Conservation (phyloP, 2,329 filamentous ascomycete genomes). For the Thermochaetoides dissita region DNA sequence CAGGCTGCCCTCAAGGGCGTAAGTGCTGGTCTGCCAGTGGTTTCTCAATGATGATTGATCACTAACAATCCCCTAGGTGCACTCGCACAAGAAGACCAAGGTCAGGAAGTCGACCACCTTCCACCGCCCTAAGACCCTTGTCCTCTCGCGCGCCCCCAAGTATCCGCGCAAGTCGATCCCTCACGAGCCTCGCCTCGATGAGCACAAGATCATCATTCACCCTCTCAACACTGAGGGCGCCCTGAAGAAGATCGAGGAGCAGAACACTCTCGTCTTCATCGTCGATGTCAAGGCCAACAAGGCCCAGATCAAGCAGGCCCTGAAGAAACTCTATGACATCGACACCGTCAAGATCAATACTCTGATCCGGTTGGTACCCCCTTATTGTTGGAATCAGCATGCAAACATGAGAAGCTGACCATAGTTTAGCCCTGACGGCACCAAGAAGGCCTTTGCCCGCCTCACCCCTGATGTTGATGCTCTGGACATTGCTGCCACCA, state of each 20-base stretch:
- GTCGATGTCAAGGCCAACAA: constrained; percentile 98
- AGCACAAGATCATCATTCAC: constrained; percentile 95
- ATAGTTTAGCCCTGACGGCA: constrained; percentile 64
- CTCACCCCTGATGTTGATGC: constrained; percentile 94
- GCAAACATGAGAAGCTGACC: no score
- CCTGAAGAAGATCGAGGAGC: constrained; percentile 99
- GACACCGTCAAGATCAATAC: constrained; percentile 99
- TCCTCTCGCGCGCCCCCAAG: constrained; percentile 80
- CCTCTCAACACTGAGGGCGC: constrained; percentile 98
- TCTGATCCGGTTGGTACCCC: constrained; percentile 61
- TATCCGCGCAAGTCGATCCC: constrained; percentile 94
- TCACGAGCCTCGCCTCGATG: constrained; percentile 80
- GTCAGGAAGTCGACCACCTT: constrained; percentile 86
- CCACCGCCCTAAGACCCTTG: constrained; percentile 94
- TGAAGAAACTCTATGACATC: constrained; percentile 99
- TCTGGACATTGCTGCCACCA: constrained; percentile 97
- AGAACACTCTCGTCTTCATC: constrained; percentile 99
- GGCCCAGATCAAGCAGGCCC: constrained; percentile 93
- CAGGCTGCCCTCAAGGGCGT: constrained; percentile 95
- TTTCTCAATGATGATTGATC: neutral
- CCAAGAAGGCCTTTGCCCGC: constrained; percentile 97
- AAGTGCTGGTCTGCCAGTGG: constrained; percentile 32
- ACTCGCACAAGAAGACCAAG: constrained; percentile 76
- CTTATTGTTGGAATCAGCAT: no score
- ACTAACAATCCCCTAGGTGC: constrained; percentile 26